Evolutionary conservation across 768 basidiomycete genomes (phyloP).

Genomic region (Mycena metata): DNA sequence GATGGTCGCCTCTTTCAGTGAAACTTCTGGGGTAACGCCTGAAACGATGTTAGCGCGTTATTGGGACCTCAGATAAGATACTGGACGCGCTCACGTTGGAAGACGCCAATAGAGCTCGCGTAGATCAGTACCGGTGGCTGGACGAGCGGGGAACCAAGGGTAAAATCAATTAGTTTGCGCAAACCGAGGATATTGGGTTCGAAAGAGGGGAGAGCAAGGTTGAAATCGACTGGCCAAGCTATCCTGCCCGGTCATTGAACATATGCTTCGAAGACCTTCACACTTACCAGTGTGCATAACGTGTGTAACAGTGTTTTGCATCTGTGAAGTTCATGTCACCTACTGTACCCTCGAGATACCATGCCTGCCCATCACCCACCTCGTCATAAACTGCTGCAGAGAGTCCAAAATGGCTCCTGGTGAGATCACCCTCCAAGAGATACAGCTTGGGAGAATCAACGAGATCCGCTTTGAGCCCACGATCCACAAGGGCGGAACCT

Average conservation of each 20-base stretch:
- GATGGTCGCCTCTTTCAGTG: constrained; percentile 38
- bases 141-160: constrained; percentile 47
- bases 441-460: constrained; percentile 45
- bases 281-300: constrained; percentile 52
- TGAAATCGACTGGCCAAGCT: constrained; percentile 55
- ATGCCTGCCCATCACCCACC: constrained; percentile 31
- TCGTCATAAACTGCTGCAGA: constrained; percentile 40
- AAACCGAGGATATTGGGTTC: constrained; percentile 45
- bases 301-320: constrained; percentile 48
- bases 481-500: constrained; percentile 41
- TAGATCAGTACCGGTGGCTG: constrained; percentile 49
- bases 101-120: constrained; percentile 50
- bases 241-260: background rate
- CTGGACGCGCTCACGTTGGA: constrained; percentile 30
- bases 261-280: background rate
- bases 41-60: constrained; percentile 32
- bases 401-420: constrained; percentile 39
- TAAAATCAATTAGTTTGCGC: constrained; percentile 53
- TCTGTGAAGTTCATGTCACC: constrained; percentile 30
- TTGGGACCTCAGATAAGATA: background rate
- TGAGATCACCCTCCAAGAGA: constrained; percentile 48
- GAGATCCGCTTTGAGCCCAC: constrained; percentile 48
- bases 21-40: background rate
- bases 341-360: background rate
- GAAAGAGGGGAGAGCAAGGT: constrained; percentile 46